These are phyloP conservation scores for Acacia acuminata DNA, from an alignment of 306 rosid species.

Conservation along the genomic window DNA sequence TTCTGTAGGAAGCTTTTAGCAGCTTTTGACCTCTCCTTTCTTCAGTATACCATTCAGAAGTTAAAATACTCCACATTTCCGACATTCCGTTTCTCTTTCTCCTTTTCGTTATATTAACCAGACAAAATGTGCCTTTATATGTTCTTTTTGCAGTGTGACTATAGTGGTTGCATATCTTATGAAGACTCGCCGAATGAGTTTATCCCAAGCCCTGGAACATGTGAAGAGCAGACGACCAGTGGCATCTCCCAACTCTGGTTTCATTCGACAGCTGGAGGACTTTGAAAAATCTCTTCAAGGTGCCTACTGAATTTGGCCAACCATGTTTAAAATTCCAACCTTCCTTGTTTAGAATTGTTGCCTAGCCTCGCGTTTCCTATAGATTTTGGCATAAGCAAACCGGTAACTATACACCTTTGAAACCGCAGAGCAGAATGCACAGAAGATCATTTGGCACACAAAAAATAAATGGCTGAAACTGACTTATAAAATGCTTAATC, in stretches of 20 bases:
- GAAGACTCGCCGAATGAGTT: slow-evolving; percentile 66
- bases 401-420: not conserved
- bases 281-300: slow-evolving; percentile 72
- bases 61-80: not conserved
- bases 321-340: not conserved
- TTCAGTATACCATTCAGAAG: slow-evolving; percentile 15
- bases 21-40: not conserved
- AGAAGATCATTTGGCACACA: not conserved
- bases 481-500: not conserved
- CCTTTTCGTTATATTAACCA: slow-evolving; percentile 21
- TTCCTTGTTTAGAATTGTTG: not conserved
- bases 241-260: slow-evolving; percentile 81
- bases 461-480: slow-evolving; percentile 4
- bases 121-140: not conserved
- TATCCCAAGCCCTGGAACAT: slow-evolving; percentile 65
- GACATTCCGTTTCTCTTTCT: slow-evolving; percentile 3
- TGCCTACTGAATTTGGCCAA: slow-evolving; percentile 22
- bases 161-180: slow-evolving; percentile 95
- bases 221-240: slow-evolving; percentile 56
- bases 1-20: slow-evolving; percentile 11
- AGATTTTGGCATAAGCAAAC: not conserved
- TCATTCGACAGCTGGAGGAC: slow-evolving; percentile 62
- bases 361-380: not conserved
- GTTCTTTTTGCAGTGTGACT: too few species aligned
- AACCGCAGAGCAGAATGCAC: slow-evolving; percentile 4